Evolutionary conservation across 108 stramenopile species (phyloP).

Genomic region (Schizochytrium sp.): DNA sequence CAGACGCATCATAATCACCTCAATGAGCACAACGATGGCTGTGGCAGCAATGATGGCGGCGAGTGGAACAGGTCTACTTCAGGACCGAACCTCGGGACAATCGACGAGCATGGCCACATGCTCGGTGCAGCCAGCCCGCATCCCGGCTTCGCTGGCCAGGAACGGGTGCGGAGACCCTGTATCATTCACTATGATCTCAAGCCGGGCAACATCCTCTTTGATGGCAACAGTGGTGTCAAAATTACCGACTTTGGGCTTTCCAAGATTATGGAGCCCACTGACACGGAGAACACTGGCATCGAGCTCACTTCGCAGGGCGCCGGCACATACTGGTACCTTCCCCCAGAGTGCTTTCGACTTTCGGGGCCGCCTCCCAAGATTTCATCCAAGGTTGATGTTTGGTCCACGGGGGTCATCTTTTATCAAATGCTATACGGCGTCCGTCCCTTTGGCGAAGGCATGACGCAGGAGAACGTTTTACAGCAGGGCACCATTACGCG

Average conservation of each 20-base stretch:
- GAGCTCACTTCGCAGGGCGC: slow-evolving; percentile 98
- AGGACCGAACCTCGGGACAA: too few relatives aligned
- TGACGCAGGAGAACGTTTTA: slow-evolving; percentile 81
- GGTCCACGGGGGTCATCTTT: slow-evolving; percentile 96
- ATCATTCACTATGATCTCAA: slow-evolving; percentile 99
- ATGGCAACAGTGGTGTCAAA: slow-evolving; percentile 84
- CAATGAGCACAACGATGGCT: not conserved
- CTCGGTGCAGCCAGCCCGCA: too few relatives aligned
- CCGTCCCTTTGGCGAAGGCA: slow-evolving; percentile 95
- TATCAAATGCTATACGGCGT: slow-evolving; percentile 96
- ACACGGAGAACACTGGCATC: slow-evolving; percentile 62
- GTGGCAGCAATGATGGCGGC: not conserved
- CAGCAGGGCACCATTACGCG: slow-evolving; percentile 79
- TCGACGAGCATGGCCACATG: too few relatives aligned
- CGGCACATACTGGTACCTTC: slow-evolving; percentile 99
- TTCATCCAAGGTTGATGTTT: slow-evolving; percentile 96
- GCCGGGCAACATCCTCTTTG: slow-evolving; percentile 88
- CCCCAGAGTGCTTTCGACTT: slow-evolving; percentile 87
- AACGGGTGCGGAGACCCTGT: slow-evolving; percentile 21
- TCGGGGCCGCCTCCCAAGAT: slow-evolving; percentile 7
- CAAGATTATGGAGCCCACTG: slow-evolving; percentile 35
- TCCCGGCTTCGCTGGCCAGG: not conserved
- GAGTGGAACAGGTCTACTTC: not conserved
- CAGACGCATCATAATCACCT: too few relatives aligned
- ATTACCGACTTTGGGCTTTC: slow-evolving; percentile 98